phyloP scores from a whole-genome alignment of 177 flowering plant species.

The Tripterygium wilfordii region DNA sequence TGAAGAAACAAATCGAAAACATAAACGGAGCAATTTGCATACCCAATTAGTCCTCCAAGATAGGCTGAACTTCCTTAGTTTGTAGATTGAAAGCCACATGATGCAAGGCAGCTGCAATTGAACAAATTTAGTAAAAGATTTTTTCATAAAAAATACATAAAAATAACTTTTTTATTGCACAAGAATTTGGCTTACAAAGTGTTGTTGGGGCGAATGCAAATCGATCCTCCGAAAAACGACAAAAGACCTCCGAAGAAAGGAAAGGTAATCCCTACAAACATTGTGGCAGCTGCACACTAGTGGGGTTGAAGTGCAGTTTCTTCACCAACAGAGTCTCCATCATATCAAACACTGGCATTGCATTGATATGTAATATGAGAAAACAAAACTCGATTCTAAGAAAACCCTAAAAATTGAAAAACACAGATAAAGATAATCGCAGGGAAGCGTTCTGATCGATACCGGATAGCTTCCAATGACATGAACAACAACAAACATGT shows the following conservation, averaged over 20 bases:
- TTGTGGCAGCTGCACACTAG: slow-evolving; percentile 41
- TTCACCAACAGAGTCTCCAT: slow-evolving; percentile 45
- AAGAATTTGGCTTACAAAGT: slow-evolving; percentile 40
- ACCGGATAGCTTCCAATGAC: slow-evolving; percentile 57
- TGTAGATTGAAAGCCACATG: slow-evolving; percentile 76
- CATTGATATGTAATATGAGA: slow-evolving; percentile 29
- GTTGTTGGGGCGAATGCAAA: slow-evolving; percentile 75
- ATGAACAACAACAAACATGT: slow-evolving; percentile 51
- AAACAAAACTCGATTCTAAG: not conserved
- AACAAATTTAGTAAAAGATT: too few species aligned
- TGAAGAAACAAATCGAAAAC: not conserved
- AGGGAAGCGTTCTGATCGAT: not conserved
- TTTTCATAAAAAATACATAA: too few species aligned
- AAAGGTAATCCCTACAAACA: slow-evolving; percentile 54
- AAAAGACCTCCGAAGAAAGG: slow-evolving; percentile 78
- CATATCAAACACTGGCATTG: slow-evolving; percentile 69
- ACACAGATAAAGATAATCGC: too few species aligned
- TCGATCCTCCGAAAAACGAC: slow-evolving; percentile 71
- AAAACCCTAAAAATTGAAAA: too few species aligned
- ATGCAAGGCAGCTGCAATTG: slow-evolving; percentile 66
- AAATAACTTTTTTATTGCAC: too few species aligned
- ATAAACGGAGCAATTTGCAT: slow-evolving; percentile 4
- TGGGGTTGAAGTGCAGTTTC: slow-evolving; percentile 40
- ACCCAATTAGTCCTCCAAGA: slow-evolving; percentile 78
- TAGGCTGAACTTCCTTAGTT: slow-evolving; percentile 41